Base-by-base conservation (phyloP, 2,329 filamentous ascomycete species). In the Aspergillus ochraceus region DNA sequence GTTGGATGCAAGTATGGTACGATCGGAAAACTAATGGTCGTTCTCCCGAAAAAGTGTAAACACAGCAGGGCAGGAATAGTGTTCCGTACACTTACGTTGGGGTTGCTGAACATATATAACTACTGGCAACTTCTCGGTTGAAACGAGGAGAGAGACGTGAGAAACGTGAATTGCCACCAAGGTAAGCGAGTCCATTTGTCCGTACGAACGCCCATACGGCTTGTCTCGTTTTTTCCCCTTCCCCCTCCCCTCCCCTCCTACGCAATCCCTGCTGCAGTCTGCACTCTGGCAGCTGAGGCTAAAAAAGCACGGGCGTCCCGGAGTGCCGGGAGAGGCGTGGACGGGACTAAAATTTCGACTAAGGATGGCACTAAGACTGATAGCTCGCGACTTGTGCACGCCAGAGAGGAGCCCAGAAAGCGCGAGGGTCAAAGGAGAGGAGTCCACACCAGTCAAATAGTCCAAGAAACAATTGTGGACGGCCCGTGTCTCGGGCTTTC, bases 241-340 rank as follows among this genome's bases (percentile, higher is more conserved):
- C 24, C 49, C 24, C 24, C 29, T 49, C 10, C 6, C 10, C 17
- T 26, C 24, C 52, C 53, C n/a, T 14, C 20, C 30, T 49, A 55
- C 52, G 39, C 52, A 42, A 32, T 55, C 39, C 24, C 52, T 29
- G 42, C 42, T 55, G 53, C 36, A 14, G 53, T 39, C 42, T 46
- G 46, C 26, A 47, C 36, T 52, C 36, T 22, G 20, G 26, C n/a
- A 50, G 54, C 32, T 29, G 36, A 54, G n/a, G 29, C 53, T 49
- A 56, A 57, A 65, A 62, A 63, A 59, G 65, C 60, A 59, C 64
- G 61, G 59, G 59, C 60, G 66, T 67, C 55, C 68, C 68, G 68
- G 57, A 46, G 51, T 62, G 42, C 47, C 60, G 63, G 64, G 61
- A 61, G 53, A 50, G 51, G 22, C 32, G 36, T 26, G 42, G 50